Conservation (phyloP, 306 rosid genomes). For the Vigna radiata region DNA sequence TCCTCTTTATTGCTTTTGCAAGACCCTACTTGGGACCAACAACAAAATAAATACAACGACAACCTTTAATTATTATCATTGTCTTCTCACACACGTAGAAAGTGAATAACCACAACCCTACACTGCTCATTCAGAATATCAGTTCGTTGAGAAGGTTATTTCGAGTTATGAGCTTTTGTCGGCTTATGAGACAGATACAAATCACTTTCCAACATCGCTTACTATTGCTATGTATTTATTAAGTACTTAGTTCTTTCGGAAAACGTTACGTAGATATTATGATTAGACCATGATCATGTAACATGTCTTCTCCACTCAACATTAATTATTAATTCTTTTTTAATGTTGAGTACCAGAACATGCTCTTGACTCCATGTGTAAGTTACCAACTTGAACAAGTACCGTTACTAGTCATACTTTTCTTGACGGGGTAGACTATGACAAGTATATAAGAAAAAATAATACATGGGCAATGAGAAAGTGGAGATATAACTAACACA, state of each 20-base stretch:
- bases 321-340: too few species aligned
- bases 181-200: not conserved
- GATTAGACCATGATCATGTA: too few species aligned
- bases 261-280: too few species aligned
- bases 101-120: not conserved
- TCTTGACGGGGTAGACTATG: constrained; percentile 36
- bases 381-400: constrained; percentile 30
- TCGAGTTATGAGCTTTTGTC: not conserved
- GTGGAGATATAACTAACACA: constrained; percentile 46
- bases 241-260: too few species aligned
- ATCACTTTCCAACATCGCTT: too few species aligned
- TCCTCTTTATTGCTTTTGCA: not conserved
- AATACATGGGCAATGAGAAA: not conserved
- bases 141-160: not conserved
- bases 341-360: too few species aligned
- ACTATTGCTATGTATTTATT: too few species aligned
- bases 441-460: not conserved
- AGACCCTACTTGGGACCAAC: not conserved
- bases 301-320: too few species aligned
- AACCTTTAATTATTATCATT: not conserved
- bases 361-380: constrained; percentile 14
- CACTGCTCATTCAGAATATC: not conserved
- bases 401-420: constrained; percentile 20
- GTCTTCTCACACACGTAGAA: constrained; percentile 5
- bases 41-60: not conserved